A percentile compares a stretch with the other conserved stretches of the same genome.
phyloP scores from a whole-genome alignment of 805 yeast genomes.

The Nakazawaea ernobii region DNA sequence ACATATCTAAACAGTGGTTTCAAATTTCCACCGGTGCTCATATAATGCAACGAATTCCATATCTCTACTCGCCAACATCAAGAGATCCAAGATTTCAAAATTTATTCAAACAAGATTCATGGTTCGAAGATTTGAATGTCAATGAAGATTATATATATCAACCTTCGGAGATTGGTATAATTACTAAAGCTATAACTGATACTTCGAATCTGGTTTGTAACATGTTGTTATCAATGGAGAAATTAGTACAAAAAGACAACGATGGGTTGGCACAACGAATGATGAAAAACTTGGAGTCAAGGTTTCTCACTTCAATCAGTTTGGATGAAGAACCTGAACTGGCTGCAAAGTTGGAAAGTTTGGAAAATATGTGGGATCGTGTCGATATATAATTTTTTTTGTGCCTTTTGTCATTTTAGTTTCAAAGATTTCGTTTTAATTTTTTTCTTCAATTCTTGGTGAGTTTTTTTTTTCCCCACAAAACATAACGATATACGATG shows the following conservation, averaged over 20 bases:
- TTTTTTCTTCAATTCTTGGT: no score
- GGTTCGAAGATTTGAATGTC: slow-evolving; percentile 43
- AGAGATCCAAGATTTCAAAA: slow-evolving; percentile 18
- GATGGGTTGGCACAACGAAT: background rate
- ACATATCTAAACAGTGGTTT: slow-evolving; percentile 41
- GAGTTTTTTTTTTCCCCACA: no score
- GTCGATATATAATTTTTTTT: background rate
- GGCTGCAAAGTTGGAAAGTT: background rate
- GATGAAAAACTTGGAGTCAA: background rate
- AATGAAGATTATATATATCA: slow-evolving; percentile 44
- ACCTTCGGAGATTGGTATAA: slow-evolving; percentile 27
- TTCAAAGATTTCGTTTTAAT: no score
- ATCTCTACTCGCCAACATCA: slow-evolving; percentile 42
- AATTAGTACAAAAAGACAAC: background rate
- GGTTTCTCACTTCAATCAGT: background rate
- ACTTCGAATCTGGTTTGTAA: slow-evolving; percentile 14
- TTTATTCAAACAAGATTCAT: slow-evolving; percentile 20
- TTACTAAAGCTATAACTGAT: slow-evolving; percentile 25
- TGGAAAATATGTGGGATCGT: slow-evolving; percentile 8
- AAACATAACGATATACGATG: no score
- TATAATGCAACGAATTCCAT: slow-evolving; percentile 48
- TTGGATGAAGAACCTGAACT: background rate
- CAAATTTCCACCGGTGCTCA: slow-evolving; percentile 23
- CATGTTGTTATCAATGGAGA: background rate
- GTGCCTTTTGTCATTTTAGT: no score